Evolutionary conservation across 78 protist species (phyloP).

Genomic region (Chrysochromulina tobinii): DNA sequence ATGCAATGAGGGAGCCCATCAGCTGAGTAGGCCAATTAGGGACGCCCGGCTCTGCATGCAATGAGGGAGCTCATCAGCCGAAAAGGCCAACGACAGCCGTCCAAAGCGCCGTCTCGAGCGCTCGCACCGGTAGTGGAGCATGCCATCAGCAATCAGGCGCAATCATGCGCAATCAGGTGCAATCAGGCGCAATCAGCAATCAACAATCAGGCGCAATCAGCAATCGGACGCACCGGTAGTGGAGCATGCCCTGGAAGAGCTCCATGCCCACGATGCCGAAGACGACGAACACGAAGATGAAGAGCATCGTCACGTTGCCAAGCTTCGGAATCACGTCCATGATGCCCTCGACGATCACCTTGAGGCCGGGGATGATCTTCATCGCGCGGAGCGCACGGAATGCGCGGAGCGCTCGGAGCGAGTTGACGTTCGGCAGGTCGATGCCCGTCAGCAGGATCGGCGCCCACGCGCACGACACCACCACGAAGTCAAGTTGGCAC

Average conservation of each 20-base stretch:
- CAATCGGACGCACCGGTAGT: not conserved
- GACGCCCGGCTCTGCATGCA: too few species aligned
- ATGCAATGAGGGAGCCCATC: too few species aligned
- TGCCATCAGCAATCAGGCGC: too few species aligned
- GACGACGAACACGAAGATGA: constrained; percentile 25
- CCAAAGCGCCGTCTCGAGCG: too few species aligned
- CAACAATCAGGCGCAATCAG: too few species aligned
- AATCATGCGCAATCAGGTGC: too few species aligned
- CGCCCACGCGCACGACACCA: not conserved
- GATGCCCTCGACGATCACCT: constrained; percentile 6
- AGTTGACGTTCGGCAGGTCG: not conserved
- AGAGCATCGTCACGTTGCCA: constrained; percentile 45
- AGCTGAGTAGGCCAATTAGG: too few species aligned
- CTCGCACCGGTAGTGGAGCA: too few species aligned
- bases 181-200: too few species aligned
- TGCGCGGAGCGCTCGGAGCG: constrained; percentile 42
- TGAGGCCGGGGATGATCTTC: constrained; percentile 20
- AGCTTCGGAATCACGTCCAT: constrained; percentile 32
- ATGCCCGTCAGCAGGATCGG: not conserved
- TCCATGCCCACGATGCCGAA: constrained; percentile 57
- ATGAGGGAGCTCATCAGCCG: too few species aligned
- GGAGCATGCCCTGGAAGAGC: not conserved
- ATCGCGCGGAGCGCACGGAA: constrained; percentile 69
- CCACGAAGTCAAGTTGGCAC: constrained; percentile 20
- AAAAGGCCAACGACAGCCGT: too few species aligned